Conservation (phyloP, 1,284 basidiomycete species). For the Cryptococcus sp. region DNA sequence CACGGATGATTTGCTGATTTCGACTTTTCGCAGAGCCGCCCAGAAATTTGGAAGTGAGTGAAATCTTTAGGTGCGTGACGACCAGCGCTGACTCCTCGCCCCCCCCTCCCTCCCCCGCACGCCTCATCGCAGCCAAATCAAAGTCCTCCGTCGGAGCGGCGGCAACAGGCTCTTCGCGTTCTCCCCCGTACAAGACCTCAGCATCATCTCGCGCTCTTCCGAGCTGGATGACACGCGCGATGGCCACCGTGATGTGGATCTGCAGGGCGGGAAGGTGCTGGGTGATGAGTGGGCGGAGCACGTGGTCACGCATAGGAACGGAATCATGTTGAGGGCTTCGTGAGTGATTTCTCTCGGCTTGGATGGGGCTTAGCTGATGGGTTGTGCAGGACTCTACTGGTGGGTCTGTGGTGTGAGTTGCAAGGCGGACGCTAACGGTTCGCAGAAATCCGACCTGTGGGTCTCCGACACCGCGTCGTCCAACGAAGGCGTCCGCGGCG, state of each 20-base stretch:
- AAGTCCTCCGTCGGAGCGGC: constrained; percentile 71
- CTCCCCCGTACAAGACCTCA: constrained; percentile 81
- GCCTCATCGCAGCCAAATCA: constrained; percentile 76
- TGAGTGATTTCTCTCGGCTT: constrained; percentile 42
- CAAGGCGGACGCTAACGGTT: not conserved
- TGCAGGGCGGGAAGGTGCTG: constrained; percentile 76
- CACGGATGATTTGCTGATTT: constrained; percentile 5
- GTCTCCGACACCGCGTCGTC: constrained; percentile 63
- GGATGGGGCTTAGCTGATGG: not conserved
- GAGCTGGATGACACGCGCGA: constrained; percentile 30
- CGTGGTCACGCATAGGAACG: constrained; percentile 87
- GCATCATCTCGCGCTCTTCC: constrained; percentile 43
- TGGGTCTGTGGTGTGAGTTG: constrained; percentile 6
- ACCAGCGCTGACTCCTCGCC: not conserved
- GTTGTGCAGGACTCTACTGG: constrained; percentile 65
- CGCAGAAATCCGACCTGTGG: constrained; percentile 84
- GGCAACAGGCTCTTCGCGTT: constrained; percentile 80
- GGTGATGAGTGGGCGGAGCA: constrained; percentile 93
- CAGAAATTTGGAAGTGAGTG: constrained; percentile 94
- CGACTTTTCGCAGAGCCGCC: constrained; percentile 59
- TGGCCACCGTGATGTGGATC: constrained; percentile 59
- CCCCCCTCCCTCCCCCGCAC: no score
- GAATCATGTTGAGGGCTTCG: constrained; percentile 87
- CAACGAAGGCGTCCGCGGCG: constrained; percentile 72
- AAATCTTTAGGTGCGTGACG: no score